Base-by-base conservation (phyloP, 1,284 basidiomycete species). In the Xerocomus nothofagi region DNA sequence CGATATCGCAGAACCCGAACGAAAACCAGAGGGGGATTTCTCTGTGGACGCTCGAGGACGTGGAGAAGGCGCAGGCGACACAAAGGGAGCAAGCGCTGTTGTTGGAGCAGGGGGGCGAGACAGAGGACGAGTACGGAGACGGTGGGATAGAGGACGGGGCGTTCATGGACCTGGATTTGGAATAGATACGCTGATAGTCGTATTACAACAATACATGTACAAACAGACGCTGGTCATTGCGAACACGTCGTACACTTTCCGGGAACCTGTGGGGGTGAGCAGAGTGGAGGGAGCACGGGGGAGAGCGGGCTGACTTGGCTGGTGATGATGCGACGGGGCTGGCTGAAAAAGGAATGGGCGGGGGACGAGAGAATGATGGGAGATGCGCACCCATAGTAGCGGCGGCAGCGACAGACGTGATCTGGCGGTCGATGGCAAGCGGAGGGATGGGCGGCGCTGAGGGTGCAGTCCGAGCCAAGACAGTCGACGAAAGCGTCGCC, bases 1-100 rank as follows among this genome's bases (percentile, higher is more conserved):
- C 91, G 32, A 99, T 99, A 68, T 98, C 95, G 9, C 97, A 99
- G 71, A 95, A 94, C 59, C 91, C 89, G 44, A 93, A 94, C 57
- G 92, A 96, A 69, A 93, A 93, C 57, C 87, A 95, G 73, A 97
- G 94, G 7, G 94, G 95, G 0, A 79, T 99, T 41, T 95, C 91
- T 34, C 74, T 98, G 37, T 99, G 97, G 97, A 94, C 92, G 30
- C 67, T 95, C 8, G 86, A 88, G 59, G 91, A 97, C 64, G 78
- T 97, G 30, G 78, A 89, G 60, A 84, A 81, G 63, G 86, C 87
- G 23, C 91, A 94, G 66, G 82, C 78, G 31, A 90, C 89, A 61
- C 88, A 92, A 61, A 81, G 76, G 58, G 84, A 76, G 39, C 69
- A 80, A 17, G 77, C 75, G 37, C 54, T 75, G 39, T 73, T 79